Evolutionary conservation across 148 eudicot genomes (phyloP).

Genomic region (Camellia granthamiana): DNA sequence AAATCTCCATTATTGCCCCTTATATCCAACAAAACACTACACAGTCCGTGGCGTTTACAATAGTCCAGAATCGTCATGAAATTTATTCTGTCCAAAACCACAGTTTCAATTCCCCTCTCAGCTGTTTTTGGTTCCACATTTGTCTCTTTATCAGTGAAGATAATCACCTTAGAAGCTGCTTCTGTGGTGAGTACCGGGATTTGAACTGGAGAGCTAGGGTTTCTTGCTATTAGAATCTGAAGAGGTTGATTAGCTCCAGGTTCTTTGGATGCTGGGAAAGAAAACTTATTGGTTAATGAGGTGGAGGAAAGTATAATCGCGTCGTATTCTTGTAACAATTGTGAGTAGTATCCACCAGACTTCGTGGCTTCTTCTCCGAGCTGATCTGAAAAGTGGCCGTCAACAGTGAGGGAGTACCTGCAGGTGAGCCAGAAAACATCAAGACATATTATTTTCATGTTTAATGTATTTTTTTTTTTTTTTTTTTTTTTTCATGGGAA

Average conservation of each 20-base stretch:
- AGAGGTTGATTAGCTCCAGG: constrained; percentile 84
- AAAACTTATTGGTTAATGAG: constrained; percentile 24
- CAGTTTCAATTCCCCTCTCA: constrained; percentile 56
- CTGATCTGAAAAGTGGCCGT: constrained; percentile 53
- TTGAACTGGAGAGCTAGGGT: constrained; percentile 31
- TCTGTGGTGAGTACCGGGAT: constrained; percentile 32
- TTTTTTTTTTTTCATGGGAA: no score
- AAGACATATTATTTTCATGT: background rate
- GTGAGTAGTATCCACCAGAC: constrained; percentile 79
- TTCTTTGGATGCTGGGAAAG: constrained; percentile 56
- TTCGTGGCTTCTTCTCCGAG: constrained; percentile 49
- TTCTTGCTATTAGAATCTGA: constrained; percentile 56
- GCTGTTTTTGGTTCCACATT: constrained; percentile 28
- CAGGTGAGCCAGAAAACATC: constrained; percentile 13
- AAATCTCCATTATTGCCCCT: constrained; percentile 47
- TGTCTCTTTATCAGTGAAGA: constrained; percentile 55
- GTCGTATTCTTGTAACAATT: constrained; percentile 77
- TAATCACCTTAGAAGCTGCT: constrained; percentile 41
- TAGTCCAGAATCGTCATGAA: constrained; percentile 61
- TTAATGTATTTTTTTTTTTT: background rate
- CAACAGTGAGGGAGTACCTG: constrained; percentile 75
- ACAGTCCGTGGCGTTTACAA: constrained; percentile 56
- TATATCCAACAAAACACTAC: constrained; percentile 77
- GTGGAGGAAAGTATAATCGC: constrained; percentile 62
- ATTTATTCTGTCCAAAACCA: constrained; percentile 47